Evolutionary conservation across 352 stramenopile genomes (phyloP).

Genomic region (Phytophthora foliorum): DNA sequence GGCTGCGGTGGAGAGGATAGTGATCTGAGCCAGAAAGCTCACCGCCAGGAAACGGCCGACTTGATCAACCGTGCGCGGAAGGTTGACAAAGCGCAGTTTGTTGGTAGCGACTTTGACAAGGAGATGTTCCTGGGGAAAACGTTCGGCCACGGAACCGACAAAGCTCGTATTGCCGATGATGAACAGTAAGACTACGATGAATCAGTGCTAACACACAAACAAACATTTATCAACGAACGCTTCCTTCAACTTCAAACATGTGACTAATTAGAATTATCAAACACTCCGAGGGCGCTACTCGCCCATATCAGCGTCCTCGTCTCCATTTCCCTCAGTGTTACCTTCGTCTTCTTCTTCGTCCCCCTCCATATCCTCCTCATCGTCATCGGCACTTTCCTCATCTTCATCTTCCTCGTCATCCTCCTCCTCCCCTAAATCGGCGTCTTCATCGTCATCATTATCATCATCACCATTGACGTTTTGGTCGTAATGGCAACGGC

Average conservation of each 20-base stretch:
- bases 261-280: slow-evolving; percentile 47
- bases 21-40: slow-evolving; percentile 56
- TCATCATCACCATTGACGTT: slow-evolving; percentile 61
- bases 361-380: slow-evolving; percentile 39
- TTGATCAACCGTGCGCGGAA: slow-evolving; percentile 87
- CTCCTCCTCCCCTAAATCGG: slow-evolving; percentile 49
- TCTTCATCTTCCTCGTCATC: slow-evolving; percentile 52
- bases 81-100: slow-evolving; percentile 89
- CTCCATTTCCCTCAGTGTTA: slow-evolving; percentile 25
- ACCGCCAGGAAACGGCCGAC: slow-evolving; percentile 83
- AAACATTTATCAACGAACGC: slow-evolving; percentile 2
- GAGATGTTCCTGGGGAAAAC: slow-evolving; percentile 86
- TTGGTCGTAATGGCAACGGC: slow-evolving; percentile 72
- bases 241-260: slow-evolving; percentile 35
- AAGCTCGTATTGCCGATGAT: slow-evolving; percentile 73
- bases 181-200: slow-evolving; percentile 45
- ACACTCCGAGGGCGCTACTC: slow-evolving; percentile 45
- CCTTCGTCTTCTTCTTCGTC: slow-evolving; percentile 29
- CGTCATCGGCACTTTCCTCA: slow-evolving; percentile 21
- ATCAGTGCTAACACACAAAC: neutral
- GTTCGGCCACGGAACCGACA: slow-evolving; percentile 78
- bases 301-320: slow-evolving; percentile 54
- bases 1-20: slow-evolving; percentile 78
- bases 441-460: slow-evolving; percentile 63
- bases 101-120: slow-evolving; percentile 87